phyloP scores from a whole-genome alignment of 805 yeast species.

The Candida germanica region DNA sequence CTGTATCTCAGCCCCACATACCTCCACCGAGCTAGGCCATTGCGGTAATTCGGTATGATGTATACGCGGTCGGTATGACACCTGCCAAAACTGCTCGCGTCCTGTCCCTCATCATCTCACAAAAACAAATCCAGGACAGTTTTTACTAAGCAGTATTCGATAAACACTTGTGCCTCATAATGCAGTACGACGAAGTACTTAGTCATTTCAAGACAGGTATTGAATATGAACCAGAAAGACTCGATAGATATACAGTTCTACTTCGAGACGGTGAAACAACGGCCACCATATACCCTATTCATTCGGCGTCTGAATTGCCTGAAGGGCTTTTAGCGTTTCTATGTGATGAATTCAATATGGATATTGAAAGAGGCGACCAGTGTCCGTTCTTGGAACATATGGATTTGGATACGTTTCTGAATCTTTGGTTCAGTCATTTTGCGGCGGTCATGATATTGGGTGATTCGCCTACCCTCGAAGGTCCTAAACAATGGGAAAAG shows the following conservation, averaged over 20 bases:
- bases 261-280: conserved; percentile 87
- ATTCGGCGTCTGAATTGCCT: conserved; percentile 66
- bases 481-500: conserved; percentile 79
- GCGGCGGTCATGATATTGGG: conserved; percentile 82
- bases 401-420: conserved; percentile 70
- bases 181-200: conserved; percentile 8
- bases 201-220: conserved; percentile 5
- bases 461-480: conserved; percentile 48
- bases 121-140: background rate
- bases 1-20: too few relatives aligned
- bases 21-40: too few relatives aligned
- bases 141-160: too few relatives aligned
- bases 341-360: conserved; percentile 92
- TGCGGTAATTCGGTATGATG: too few relatives aligned
- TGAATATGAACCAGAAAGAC: conserved; percentile 10
- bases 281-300: conserved; percentile 88
- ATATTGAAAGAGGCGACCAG: conserved; percentile 83
- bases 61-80: too few relatives aligned
- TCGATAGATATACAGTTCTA: conserved; percentile 68
- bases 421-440: conserved; percentile 85
- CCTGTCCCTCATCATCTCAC: too few relatives aligned
- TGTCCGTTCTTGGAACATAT: conserved; percentile 82
- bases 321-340: conserved; percentile 74
- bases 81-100: too few relatives aligned
- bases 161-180: too few relatives aligned